Evolutionary conservation across 148 eudicot genomes (phyloP), one percentile per base, ranked within the genome.

Genomic region (Gaultheria prostrata): DNA sequence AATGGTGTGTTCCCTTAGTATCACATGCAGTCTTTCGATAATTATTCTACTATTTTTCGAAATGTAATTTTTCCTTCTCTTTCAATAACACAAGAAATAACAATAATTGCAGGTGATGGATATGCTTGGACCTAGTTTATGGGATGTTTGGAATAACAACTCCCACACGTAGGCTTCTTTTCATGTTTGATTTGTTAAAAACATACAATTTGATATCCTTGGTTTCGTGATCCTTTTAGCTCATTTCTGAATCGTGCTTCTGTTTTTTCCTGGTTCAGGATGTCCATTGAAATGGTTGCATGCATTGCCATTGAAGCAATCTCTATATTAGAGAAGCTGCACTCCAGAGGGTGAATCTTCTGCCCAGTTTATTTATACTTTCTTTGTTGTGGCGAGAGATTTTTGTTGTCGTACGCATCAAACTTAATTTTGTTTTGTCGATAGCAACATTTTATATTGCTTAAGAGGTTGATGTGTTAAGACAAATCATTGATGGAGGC

Each of bases 231-330:
- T 7, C 35, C 59, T 54, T 24, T 28, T 17, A 15, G 13, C 14
- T 1, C 48, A 14, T 51, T 9, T 80, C 53, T 80, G 67, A 48
- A 80, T 32, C 48, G 61, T 49, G 46, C 35, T 3, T 63, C 14
- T n/a, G 11, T 75, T 71, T 82, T 75, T 77, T 35, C 49, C 18
- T 9, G 72, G 59, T 84, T 65, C 89, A 95, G 98, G 86, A 95
- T 95, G 98, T 91, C 95, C 46, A 90, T 86, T 82, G 98, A 95
- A 86, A 95, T 95, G 98, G 98, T 95, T 80, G 95, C 98, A 8
- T 95, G 98, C 85, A 95, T 95, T 79, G 98, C 98, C 26, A 94
- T 95, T 84, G 98, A 95, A 89, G 94, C 98, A 26, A 91, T 95
- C 77, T 95, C 98, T 67, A 95, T 95, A 76, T 84, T 95, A 85